Evolutionary conservation across 345 rosid genomes (phyloP).

Genomic region (Linum tenue): DNA sequence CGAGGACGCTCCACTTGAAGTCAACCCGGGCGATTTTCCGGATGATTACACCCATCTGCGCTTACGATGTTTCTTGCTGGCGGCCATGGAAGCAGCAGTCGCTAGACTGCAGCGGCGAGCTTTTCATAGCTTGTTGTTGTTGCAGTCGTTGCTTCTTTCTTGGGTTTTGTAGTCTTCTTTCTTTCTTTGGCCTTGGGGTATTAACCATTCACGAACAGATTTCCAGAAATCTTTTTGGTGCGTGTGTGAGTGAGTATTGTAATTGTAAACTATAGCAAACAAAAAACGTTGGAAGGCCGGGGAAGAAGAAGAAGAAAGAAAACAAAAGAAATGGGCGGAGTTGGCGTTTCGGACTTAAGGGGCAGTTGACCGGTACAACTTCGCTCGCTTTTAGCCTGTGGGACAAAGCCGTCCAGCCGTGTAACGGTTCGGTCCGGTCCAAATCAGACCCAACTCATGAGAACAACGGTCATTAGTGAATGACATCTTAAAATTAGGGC

Average conservation of each 20-base stretch:
- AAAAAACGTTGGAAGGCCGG: background rate
- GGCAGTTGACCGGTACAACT: background rate
- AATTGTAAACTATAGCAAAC: no score
- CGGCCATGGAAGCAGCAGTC: background rate
- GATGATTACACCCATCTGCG: conserved; percentile 31
- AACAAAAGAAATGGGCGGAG: background rate
- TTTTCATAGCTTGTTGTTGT: background rate
- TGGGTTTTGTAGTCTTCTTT: background rate
- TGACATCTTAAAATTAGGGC: no score
- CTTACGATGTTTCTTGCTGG: background rate
- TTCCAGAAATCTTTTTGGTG: background rate
- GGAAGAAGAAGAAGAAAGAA: background rate
- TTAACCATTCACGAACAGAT: no score
- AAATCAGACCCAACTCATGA: no score
- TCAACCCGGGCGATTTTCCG: conserved; percentile 44
- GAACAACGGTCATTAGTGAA: no score
- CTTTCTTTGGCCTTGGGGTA: no score
- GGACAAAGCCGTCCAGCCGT: no score
- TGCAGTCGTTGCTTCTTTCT: no score
- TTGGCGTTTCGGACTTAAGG: no score
- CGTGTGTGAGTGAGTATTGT: background rate
- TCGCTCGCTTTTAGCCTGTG: no score
- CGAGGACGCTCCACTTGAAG: conserved; percentile 45
- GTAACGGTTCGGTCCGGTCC: no score
- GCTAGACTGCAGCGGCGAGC: background rate